Evolutionary conservation across 1,284 basidiomycete genomes (phyloP), one percentile per base, ranked within the genome.

Genomic region (Cutaneotrichosporon sp.): DNA sequence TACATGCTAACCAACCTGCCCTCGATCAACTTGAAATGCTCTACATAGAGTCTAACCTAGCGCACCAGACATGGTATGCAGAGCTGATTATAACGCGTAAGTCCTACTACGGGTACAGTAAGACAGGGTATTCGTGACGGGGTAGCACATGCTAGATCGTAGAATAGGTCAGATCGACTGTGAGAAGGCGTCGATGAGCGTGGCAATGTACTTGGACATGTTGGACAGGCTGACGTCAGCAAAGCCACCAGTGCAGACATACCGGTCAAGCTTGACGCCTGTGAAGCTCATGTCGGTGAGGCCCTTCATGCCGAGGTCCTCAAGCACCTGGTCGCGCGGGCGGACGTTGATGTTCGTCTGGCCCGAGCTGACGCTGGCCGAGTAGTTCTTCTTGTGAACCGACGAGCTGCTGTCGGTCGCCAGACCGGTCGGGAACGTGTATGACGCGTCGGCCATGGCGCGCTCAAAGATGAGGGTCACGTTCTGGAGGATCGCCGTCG

Each of bases 391-490:
- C 33, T 67, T 60, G 56, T 69, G 69, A 11, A 71, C 29, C 10
- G 69, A 69, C 3, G 60, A 63, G 22, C 45, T 34, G 8, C 54
- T 57, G 33, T 65, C 63, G 45, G 46, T 63, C 49, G 50, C 54
- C 64, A 62, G 59, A 7, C 66, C 55, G 11, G 56, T 47, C 7
- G 74, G 70, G 65, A 78, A 73, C 5, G 66, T 66, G 62, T 77
- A 78, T 20, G 55, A 61, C 25, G 70, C 60, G 58, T 78, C 74
- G 5, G 66, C 52, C 65, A 79, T 67, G 1, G 75, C 75, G n/a
- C 67, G 65, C 56, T 74, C 70, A 79, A 92, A 89, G 62, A 94
- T 87, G 63, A 83, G 86, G 5, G 89, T 89, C 24, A 88, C 87
- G 18, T 87, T 84, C 45, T 84, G 82, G 60, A 93, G 85, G 67